Conservation (phyloP, 495 filamentous ascomycete species). For the Talaromyces proteolyticus region DNA sequence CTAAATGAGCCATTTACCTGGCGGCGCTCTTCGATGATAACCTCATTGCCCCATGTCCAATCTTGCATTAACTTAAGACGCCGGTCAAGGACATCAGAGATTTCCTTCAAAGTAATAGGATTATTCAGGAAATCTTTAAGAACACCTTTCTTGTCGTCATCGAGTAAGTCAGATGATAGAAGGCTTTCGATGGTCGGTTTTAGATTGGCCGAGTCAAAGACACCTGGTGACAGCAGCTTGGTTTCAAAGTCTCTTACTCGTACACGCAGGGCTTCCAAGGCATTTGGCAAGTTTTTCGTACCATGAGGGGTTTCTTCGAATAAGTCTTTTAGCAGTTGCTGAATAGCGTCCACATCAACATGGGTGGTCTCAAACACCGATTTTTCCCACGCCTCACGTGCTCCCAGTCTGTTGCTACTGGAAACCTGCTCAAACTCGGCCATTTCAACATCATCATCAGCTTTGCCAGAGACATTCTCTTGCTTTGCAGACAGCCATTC, state of each 20-base stretch:
- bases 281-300: conserved; percentile 11
- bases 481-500: conserved; percentile 39
- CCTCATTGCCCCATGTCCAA: conserved; percentile 51
- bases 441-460: conserved; percentile 12
- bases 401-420: conserved; percentile 20
- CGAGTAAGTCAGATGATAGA: conserved; percentile 44
- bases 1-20: conserved; percentile 48
- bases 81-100: conserved; percentile 58
- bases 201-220: conserved; percentile 29
- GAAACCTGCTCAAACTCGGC: conserved; percentile 15
- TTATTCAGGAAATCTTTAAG: conserved; percentile 47
- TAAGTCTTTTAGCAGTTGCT: conserved; percentile 36
- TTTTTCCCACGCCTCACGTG: conserved; percentile 41
- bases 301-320: conserved; percentile 23
- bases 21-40: conserved; percentile 38
- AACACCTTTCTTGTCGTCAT: conserved; percentile 46
- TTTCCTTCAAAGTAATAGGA: conserved; percentile 41
- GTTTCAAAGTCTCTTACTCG: conserved; percentile 8
- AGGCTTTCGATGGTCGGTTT: conserved; percentile 41
- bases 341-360: conserved; percentile 32
- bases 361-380: conserved; percentile 42
- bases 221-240: conserved; percentile 7
- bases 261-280: conserved; percentile 23
- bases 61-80: conserved; percentile 42
- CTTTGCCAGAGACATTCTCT: not conserved